These are phyloP conservation scores for Gaertneriomyces semiglobifer DNA, from an alignment of 192 early-diverging fungal species.

Conservation along the genomic window DNA sequence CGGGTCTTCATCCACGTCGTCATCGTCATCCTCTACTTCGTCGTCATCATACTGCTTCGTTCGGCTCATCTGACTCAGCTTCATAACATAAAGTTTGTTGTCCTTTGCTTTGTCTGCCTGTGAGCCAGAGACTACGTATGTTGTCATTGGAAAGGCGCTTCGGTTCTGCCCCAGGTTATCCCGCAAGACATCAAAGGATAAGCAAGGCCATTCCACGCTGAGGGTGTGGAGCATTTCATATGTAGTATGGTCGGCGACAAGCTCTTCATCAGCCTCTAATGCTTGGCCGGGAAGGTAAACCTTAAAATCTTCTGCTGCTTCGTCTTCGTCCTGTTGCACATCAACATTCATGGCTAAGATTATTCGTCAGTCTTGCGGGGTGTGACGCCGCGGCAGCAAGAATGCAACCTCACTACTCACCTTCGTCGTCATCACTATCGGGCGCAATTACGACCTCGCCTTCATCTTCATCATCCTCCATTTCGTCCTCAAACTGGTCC, in stretches of 20 bases:
- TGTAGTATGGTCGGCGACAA: conserved; percentile 89
- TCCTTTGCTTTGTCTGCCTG: conserved; percentile 78
- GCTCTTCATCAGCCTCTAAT: conserved; percentile 79
- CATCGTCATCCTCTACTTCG: conserved; percentile 64
- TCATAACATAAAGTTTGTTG: conserved; percentile 93
- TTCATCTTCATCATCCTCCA: conserved; percentile 68
- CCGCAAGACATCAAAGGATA: conserved; percentile 91
- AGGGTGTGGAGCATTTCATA: conserved; percentile 97
- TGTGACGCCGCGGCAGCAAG: too few relatives aligned
- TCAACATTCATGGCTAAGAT: conserved; percentile 47
- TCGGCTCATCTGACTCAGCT: conserved; percentile 87
- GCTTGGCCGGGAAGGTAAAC: conserved; percentile 90
- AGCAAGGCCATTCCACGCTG: conserved; percentile 91
- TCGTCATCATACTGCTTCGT: conserved; percentile 84
- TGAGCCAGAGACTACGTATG: conserved; percentile 91
- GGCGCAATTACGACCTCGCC: conserved; percentile 43
- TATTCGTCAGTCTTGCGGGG: too few relatives aligned
- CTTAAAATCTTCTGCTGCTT: conserved; percentile 55
- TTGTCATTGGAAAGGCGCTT: conserved; percentile 83
- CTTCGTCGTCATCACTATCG: conserved; percentile 64
- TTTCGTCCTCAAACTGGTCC: conserved; percentile 88
- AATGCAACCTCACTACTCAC: conserved; percentile 19
- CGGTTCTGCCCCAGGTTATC: conserved; percentile 80
- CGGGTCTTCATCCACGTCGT: conserved; percentile 92
- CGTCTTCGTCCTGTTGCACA: conserved; percentile 52